These are phyloP conservation scores for Candida tetrigidarum DNA, from an alignment of 1,139 yeast genomes.

Conservation along the genomic window DNA sequence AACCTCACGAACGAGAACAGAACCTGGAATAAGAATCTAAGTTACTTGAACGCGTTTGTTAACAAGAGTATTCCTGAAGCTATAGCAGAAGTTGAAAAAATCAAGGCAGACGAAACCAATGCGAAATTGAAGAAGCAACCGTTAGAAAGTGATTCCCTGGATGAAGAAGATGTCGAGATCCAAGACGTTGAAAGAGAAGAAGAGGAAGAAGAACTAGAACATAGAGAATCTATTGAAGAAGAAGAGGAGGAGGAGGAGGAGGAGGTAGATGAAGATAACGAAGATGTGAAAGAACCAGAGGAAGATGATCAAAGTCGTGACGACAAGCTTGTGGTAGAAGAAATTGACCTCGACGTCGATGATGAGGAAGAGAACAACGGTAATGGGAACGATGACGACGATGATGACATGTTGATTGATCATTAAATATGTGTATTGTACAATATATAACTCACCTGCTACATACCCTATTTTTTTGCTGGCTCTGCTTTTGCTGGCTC, in stretches of 20 bases:
- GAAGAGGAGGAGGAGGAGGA: constrained; percentile 19
- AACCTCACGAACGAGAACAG: constrained; percentile 36
- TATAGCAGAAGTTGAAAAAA: constrained; percentile 32
- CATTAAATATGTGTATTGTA: constrained; percentile 10
- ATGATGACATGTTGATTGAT: constrained; percentile 23
- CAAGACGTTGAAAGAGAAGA: constrained; percentile 14
- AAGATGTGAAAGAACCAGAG: too few relatives aligned
- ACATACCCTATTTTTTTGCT: neutral
- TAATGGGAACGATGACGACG: constrained; percentile 16
- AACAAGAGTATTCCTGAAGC: constrained; percentile 34
- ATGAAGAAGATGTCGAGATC: constrained; percentile 16
- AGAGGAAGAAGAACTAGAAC: constrained; percentile 1
- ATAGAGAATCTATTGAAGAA: constrained; percentile 15
- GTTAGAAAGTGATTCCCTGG: constrained; percentile 17
- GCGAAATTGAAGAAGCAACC: constrained; percentile 22
- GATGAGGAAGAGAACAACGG: constrained; percentile 14
- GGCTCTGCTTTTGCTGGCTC: constrained; percentile 8
- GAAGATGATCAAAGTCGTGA: too few relatives aligned
- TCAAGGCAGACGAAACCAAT: constrained; percentile 23
- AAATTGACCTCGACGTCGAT: too few relatives aligned
- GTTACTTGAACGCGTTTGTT: constrained; percentile 41
- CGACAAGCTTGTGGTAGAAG: too few relatives aligned
- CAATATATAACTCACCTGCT: neutral
- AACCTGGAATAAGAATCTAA: constrained; percentile 47
- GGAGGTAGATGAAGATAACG: constrained; percentile 16